A percentile compares a stretch with the other conserved stretches of the same genome.
These are phyloP conservation scores for Pichia cactophila DNA, from an alignment of 1,139 yeast genomes.

Conservation along the genomic window DNA sequence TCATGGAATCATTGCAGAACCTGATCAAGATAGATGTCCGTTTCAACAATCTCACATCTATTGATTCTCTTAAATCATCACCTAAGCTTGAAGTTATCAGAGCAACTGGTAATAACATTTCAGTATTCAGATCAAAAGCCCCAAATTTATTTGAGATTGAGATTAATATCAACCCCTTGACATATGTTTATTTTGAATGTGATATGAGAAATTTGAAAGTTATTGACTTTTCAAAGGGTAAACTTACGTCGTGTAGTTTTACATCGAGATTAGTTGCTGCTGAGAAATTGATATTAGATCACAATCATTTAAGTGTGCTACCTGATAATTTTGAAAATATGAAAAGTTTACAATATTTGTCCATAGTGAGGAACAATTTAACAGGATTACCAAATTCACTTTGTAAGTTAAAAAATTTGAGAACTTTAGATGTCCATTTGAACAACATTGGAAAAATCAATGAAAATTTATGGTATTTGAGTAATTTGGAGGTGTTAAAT, in stretches of 20 bases:
- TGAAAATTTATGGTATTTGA: conserved; percentile 58
- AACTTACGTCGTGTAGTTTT: conserved; percentile 67
- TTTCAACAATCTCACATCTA: conserved; percentile 59
- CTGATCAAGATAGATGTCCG: conserved; percentile 72
- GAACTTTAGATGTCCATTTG: conserved; percentile 72
- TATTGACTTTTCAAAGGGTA: conserved; percentile 74
- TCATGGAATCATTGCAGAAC: conserved; percentile 44
- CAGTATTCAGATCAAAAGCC: conserved; percentile 59
- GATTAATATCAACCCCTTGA: conserved; percentile 52
- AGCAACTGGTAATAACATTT: conserved; percentile 70
- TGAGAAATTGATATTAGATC: conserved; percentile 70
- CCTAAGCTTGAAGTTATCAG: conserved; percentile 57
- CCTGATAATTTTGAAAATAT: conserved; percentile 65
- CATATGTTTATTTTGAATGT: conserved; percentile 43
- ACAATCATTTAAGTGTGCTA: conserved; percentile 71
- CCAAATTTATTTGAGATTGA: conserved; percentile 44
- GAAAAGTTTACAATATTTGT: conserved; percentile 52
- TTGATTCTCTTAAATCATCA: conserved; percentile 56
- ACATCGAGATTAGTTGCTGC: conserved; percentile 56
- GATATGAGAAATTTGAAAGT: conserved; percentile 58
- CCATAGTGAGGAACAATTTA: conserved; percentile 69
- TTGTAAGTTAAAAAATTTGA: conserved; percentile 52
- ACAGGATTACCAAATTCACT: conserved; percentile 66
- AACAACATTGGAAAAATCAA: conserved; percentile 75
- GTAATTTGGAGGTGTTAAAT: conserved; percentile 53